Percentiles rank a stretch among this genome's conserved stretches.
phyloP scores from a whole-genome alignment of 441 rosid species.

The Eutrema salsugineum region DNA sequence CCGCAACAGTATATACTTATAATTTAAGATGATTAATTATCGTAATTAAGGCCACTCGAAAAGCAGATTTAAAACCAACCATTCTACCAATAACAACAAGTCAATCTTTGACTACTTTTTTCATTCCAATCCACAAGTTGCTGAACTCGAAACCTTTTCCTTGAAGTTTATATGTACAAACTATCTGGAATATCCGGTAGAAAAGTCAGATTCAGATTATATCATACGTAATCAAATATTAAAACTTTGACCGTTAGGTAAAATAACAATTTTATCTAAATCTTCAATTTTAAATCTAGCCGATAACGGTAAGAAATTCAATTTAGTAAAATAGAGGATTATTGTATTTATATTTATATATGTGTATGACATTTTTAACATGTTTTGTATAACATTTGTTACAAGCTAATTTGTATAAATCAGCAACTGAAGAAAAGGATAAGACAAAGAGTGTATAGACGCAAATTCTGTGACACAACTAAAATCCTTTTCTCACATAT shows the following conservation, averaged over 20 bases:
- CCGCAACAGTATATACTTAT: no score
- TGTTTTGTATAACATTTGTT: no score
- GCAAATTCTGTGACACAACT: neutral
- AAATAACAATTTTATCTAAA: neutral
- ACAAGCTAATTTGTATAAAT: no score
- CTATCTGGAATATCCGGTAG: neutral
- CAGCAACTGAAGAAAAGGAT: neutral
- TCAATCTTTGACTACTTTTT: neutral
- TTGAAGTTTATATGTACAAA: neutral
- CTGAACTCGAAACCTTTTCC: neutral
- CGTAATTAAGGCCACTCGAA: neutral
- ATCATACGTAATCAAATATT: neutral
- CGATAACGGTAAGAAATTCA: no score
- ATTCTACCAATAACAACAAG: neutral
- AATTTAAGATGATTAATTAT: neutral
- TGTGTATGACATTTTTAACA: no score
- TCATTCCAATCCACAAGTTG: neutral
- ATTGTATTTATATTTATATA: no score
- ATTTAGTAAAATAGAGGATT: no score
- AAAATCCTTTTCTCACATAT: neutral
- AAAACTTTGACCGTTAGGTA: neutral
- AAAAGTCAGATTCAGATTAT: neutral
- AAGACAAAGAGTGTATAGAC: neutral
- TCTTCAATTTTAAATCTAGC: no score
- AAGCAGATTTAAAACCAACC: neutral